Conservation (phyloP, 768 basidiomycete species). For the Agaricus blazei region DNA sequence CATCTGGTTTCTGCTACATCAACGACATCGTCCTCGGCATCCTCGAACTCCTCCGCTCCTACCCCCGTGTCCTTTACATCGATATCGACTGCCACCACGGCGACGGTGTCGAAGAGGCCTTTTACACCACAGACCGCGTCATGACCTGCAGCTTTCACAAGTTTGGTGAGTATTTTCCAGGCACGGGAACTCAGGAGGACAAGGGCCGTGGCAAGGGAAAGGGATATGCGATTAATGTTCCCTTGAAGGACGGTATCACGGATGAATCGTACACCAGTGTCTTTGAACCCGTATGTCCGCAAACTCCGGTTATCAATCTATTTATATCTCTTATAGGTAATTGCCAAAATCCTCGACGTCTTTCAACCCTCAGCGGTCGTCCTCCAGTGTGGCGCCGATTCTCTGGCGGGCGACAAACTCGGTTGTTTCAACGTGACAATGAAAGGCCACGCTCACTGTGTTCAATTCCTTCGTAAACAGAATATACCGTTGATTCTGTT, state of each 20-base stretch:
- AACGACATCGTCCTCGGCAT: constrained; percentile 97
- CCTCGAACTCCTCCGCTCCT: constrained; percentile 82
- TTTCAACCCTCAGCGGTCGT: constrained; percentile 85
- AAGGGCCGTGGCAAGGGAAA: constrained; percentile 78
- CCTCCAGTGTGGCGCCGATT: constrained; percentile 95
- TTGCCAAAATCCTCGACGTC: constrained; percentile 81
- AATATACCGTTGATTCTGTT: constrained; percentile 86
- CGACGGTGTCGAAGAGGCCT: constrained; percentile 98
- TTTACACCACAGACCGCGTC: constrained; percentile 95
- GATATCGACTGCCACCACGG: constrained; percentile 99
- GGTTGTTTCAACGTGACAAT: constrained; percentile 96
- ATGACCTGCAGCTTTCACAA: constrained; percentile 98
- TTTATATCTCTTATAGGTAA: constrained; percentile 45
- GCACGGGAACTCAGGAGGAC: constrained; percentile 82
- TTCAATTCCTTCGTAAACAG: constrained; percentile 77
- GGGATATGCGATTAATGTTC: constrained; percentile 90
- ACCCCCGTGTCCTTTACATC: constrained; percentile 89
- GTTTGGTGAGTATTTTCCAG: constrained; percentile 93
- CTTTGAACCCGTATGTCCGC: constrained; percentile 79
- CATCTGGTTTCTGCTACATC: constrained; percentile 98
- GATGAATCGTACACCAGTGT: constrained; percentile 84
- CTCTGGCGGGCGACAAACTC: constrained; percentile 89
- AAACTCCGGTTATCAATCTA: constrained; percentile 3
- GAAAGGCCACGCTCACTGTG: constrained; percentile 91
- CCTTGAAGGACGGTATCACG: constrained; percentile 89